Percentiles rank a stretch among this genome's conserved stretches.
Conservation (phyloP, 208 protist genomes). For the Acanthamoeba lenticulata region DNA sequence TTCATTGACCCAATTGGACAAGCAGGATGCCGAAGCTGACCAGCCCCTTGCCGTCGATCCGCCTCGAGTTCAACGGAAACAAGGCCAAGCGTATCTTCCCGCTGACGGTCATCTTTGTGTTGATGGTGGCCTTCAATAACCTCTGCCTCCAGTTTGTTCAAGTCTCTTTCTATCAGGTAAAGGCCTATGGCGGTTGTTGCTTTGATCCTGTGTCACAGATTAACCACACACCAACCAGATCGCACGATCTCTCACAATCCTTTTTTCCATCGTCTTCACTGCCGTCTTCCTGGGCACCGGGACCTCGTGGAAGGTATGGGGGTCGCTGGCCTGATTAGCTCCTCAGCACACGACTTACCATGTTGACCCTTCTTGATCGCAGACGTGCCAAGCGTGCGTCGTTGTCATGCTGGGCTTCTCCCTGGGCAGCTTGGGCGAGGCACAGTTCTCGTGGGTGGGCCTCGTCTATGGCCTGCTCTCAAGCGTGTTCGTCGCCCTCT, state of each 20-base stretch:
- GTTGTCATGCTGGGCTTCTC: constrained; percentile 74
- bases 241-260: constrained; percentile 71
- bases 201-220: neutral
- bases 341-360: neutral
- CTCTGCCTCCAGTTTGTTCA: constrained; percentile 68
- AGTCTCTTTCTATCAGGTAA: constrained; percentile 75
- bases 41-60: neutral
- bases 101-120: constrained; percentile 49
- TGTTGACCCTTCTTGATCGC: neutral
- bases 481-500: constrained; percentile 73
- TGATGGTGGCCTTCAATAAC: constrained; percentile 74
- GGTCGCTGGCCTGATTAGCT: too few species aligned
- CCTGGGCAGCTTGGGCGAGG: constrained; percentile 64
- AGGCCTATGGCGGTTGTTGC: neutral
- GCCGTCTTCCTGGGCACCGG: constrained; percentile 51
- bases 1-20: neutral
- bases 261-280: constrained; percentile 72
- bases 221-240: constrained; percentile 11
- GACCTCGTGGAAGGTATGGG: neutral
- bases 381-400: neutral
- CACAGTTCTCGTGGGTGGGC: constrained; percentile 55
- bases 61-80: neutral
- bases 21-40: neutral
- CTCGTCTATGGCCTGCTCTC: constrained; percentile 66
- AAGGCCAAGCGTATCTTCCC: constrained; percentile 63